phyloP scores from a whole-genome alignment of 2,329 filamentous ascomycete genomes.

The Diaporthe velutina region DNA sequence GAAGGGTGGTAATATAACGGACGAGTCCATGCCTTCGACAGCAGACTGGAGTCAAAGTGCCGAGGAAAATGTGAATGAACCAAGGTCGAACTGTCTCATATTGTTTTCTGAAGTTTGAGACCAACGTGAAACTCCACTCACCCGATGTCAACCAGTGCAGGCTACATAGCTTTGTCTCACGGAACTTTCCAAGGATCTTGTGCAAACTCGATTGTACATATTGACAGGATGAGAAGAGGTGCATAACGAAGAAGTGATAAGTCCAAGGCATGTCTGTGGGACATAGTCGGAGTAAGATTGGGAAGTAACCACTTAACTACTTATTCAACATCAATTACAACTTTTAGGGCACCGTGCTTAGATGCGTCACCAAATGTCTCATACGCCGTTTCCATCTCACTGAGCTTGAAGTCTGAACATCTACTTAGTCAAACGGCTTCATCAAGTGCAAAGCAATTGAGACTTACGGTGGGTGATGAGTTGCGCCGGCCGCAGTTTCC shows the following conservation, averaged over 20 bases:
- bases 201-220: no score
- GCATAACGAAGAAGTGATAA: no score
- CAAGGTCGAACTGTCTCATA: background rate
- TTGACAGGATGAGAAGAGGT: no score
- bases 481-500: slow-evolving; percentile 55
- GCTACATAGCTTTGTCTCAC: no score
- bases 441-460: background rate
- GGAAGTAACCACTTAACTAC: background rate
- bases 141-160: no score
- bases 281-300: no score
- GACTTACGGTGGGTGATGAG: slow-evolving; percentile 60
- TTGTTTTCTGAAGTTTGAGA: background rate
- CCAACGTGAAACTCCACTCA: background rate
- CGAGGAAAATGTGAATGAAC: background rate
- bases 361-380: slow-evolving; percentile 56
- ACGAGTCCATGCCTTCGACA: background rate
- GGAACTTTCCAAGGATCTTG: no score
- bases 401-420: slow-evolving; percentile 54
- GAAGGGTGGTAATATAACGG: background rate
- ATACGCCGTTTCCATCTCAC: slow-evolving; percentile 59
- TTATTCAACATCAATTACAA: slow-evolving; percentile 53
- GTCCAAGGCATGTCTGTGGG: no score
- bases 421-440: background rate
- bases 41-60: background rate
- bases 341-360: slow-evolving; percentile 58